Base-by-base conservation (phyloP, 208 protist species). In the Balamuthia mandrillaris region DNA sequence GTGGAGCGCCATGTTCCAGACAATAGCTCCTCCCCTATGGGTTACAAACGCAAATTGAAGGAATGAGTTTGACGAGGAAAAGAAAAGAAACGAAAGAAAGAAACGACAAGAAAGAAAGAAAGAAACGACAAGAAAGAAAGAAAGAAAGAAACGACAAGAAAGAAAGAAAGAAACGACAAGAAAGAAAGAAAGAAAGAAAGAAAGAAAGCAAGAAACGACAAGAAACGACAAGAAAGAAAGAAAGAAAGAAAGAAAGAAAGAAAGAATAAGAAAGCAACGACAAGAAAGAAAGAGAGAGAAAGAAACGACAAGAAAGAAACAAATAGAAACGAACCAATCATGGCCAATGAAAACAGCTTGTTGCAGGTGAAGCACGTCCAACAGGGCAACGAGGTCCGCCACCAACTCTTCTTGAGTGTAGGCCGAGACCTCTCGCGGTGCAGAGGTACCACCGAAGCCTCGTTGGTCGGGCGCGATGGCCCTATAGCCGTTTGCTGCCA, bases 321-420 rank as follows among this genome's bases (percentile, higher is more conserved):
- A 68, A 37, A 41, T 41, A n/a, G n/a, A 18, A 10, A 63, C 6
- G 56, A 49, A 72, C 63, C 61, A 75, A 37, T 85, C 79, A 21
- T 85, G 79, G 24, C 79, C 79, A 33, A 85, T 75, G 4, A 85
- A 72, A 12, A 72, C 63, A 0, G 63, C 63, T 41, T 72, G 42
- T 21, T 44, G 39, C 24, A 72, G 27, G 27, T 12, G 9, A 5
- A 72, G 63, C 0, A 14, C 37, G 21, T 72, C 63, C 6, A 72
- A 41, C 24, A 72, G 63, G 63, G 33, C 27, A 6, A 72, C 39
- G 18, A 72, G 10, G 33, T 72, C 63, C 6, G 7, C 39, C 3
- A 18, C 35, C 0, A 29, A 16, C 24, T 72, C 63, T 41, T 72
- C n/a, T 33, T 45, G 33, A 33, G 39, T 41, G 35, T 72, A 72